phyloP scores from a whole-genome alignment of 805 yeast genomes.

The Kodamaea sagamina region DNA sequence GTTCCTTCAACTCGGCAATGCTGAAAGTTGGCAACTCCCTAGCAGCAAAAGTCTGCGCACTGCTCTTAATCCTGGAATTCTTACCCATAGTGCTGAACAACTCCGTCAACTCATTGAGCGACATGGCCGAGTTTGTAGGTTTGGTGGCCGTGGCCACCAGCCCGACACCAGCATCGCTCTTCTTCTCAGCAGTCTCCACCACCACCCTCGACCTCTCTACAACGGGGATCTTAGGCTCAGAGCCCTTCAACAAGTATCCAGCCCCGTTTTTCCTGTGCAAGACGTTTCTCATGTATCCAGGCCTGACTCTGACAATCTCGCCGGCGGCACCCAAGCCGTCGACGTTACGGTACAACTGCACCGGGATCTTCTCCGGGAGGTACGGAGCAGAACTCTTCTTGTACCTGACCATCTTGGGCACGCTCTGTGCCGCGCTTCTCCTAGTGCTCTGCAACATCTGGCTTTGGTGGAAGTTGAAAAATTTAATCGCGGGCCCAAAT shows the following conservation, averaged over 20 bases:
- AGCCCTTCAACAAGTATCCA: slow-evolving; percentile 51
- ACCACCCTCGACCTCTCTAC: slow-evolving; percentile 25
- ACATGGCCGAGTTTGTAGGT: slow-evolving; percentile 28
- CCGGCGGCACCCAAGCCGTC: slow-evolving; percentile 68
- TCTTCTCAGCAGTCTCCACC: slow-evolving; percentile 9
- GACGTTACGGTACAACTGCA: slow-evolving; percentile 73
- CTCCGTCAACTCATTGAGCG: slow-evolving; percentile 40
- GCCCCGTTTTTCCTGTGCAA: slow-evolving; percentile 76
- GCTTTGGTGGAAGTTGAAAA: neutral
- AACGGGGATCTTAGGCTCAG: slow-evolving; percentile 44
- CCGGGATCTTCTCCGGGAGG: slow-evolving; percentile 51
- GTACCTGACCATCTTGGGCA: slow-evolving; percentile 17
- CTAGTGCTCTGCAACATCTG: slow-evolving; percentile 2
- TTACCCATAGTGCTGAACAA: slow-evolving; percentile 33
- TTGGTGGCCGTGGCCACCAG: no score
- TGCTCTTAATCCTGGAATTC: slow-evolving; percentile 5
- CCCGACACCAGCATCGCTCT: no score
- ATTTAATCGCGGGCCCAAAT: slow-evolving; percentile 1
- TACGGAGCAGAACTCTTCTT: slow-evolving; percentile 14
- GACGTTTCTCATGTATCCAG: slow-evolving; percentile 80
- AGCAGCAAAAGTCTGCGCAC: slow-evolving; percentile 18
- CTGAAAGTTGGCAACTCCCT: slow-evolving; percentile 24
- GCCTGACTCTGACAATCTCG: slow-evolving; percentile 70
- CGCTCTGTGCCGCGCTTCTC: slow-evolving; percentile 6
- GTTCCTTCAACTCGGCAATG: slow-evolving; percentile 33